phyloP scores from a whole-genome alignment of 306 rosid species.

The Lathyrus aphaca region DNA sequence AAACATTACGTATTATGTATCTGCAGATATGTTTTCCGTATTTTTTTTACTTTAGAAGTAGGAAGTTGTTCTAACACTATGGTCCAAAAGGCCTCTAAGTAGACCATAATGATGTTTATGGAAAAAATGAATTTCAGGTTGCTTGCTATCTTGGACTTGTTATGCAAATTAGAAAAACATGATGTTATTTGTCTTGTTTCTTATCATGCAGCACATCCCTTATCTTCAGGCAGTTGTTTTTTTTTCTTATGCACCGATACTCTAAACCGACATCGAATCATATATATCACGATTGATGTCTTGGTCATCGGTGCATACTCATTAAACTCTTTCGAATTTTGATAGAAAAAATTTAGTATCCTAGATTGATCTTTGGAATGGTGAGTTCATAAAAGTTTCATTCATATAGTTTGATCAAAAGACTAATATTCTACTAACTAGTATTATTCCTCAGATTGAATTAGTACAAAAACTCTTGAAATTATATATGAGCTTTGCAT shows the following conservation, averaged over 20 bases:
- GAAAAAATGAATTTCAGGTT: slow-evolving; percentile 18
- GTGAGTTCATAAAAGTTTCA: slow-evolving; percentile 43
- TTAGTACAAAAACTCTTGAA: slow-evolving; percentile 56
- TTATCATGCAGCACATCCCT: slow-evolving; percentile 43
- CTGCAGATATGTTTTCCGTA: background rate
- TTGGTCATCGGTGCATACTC: background rate
- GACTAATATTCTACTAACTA: slow-evolving; percentile 35
- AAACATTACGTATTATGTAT: no score
- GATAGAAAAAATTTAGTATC: slow-evolving; percentile 22
- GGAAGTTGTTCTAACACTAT: background rate
- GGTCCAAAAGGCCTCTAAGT: slow-evolving; percentile 20
- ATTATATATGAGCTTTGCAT: slow-evolving; percentile 35
- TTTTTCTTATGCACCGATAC: background rate
- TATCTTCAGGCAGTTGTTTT: slow-evolving; percentile 18
- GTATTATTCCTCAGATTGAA: slow-evolving; percentile 59
- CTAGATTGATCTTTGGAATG: slow-evolving; percentile 38
- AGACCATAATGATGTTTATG: slow-evolving; percentile 21
- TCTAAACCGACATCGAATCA: background rate
- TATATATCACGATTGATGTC: background rate
- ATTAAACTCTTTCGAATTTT: slow-evolving; percentile 20
- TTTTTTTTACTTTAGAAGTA: background rate
- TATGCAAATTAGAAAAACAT: slow-evolving; percentile 19
- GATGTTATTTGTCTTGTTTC: slow-evolving; percentile 34
- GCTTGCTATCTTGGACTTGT: slow-evolving; percentile 35
- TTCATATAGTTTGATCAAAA: slow-evolving; percentile 43